phyloP scores from a whole-genome alignment of 345 rosid species.

The Euphorbia peplus region DNA sequence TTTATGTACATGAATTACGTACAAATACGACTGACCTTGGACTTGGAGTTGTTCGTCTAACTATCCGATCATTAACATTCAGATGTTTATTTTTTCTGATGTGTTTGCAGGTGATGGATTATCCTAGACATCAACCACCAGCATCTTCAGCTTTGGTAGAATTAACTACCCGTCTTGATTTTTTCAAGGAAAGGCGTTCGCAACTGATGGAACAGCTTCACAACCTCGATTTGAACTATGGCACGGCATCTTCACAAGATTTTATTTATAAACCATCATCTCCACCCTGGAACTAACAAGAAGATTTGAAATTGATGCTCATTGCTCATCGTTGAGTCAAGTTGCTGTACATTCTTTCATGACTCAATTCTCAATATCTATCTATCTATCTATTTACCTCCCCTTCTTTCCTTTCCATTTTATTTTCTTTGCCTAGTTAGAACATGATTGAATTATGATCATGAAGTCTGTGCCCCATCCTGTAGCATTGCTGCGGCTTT shows the following conservation, averaged over 20 bases:
- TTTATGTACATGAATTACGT: background rate
- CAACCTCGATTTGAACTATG: conserved; percentile 86
- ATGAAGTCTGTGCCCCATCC: background rate
- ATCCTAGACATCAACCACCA: conserved; percentile 70
- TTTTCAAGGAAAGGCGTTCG: conserved; percentile 96
- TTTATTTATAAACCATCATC: conserved; percentile 75
- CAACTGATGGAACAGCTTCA: conserved; percentile 98
- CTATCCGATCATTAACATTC: too few relatives aligned
- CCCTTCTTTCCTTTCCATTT: background rate
- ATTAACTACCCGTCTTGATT: conserved; percentile 92
- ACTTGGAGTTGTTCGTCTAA: too few relatives aligned
- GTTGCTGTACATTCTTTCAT: conserved; percentile 48
- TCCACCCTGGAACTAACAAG: conserved; percentile 82
- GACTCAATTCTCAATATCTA: conserved; percentile 10
- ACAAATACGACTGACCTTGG: background rate
- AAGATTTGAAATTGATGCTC: conserved; percentile 3
- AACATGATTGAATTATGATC: conserved; percentile 27
- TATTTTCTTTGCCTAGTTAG: conserved; percentile 10
- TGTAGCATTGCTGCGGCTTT: conserved; percentile 12
- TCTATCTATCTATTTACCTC: too few relatives aligned
- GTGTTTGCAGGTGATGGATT: conserved; percentile 59
- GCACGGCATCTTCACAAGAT: conserved; percentile 75
- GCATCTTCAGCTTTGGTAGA: conserved; percentile 90
- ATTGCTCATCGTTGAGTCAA: background rate
- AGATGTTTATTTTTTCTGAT: background rate